phyloP scores from a whole-genome alignment of 495 filamentous ascomycete species.

The Lepraria neglecta region DNA sequence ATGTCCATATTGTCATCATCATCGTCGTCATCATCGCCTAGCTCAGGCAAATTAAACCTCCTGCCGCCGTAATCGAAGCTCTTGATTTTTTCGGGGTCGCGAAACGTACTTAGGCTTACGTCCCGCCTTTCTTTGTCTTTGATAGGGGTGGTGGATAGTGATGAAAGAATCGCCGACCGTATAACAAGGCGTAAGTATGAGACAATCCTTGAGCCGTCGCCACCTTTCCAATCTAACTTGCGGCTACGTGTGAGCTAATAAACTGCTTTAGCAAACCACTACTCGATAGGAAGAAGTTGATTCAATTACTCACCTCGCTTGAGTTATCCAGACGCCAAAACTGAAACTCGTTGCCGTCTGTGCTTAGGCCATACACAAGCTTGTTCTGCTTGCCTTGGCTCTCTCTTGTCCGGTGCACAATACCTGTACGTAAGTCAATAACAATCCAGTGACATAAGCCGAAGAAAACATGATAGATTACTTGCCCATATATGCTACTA shows the following conservation, averaged over 20 bases:
- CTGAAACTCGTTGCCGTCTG: constrained; percentile 16
- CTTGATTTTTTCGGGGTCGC: constrained; percentile 1
- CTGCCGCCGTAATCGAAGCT: not conserved
- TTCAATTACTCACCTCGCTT: constrained; percentile 7
- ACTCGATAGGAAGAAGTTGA: constrained; percentile 6
- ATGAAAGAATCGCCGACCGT: constrained; percentile 7
- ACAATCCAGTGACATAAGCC: constrained; percentile 6
- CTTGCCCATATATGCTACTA: constrained; percentile 19
- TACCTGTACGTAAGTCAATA: constrained; percentile 15
- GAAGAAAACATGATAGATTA: constrained; percentile 8
- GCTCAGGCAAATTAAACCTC: constrained; percentile 2
- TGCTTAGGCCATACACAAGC: constrained; percentile 15
- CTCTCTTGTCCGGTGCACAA: constrained; percentile 14
- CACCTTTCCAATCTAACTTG: too few relatives aligned
- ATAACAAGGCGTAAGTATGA: constrained; percentile 7
- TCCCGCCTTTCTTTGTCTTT: constrained; percentile 7
- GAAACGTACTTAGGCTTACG: not conserved
- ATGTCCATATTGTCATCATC: constrained; percentile 7
- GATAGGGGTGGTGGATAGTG: not conserved
- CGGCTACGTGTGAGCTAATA: too few relatives aligned
- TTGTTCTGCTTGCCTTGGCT: constrained; percentile 14
- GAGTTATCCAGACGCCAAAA: constrained; percentile 12
- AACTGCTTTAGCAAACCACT: not conserved
- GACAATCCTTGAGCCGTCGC: not conserved
- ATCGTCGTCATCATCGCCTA: constrained; percentile 1